Evolutionary conservation across 192 early-diverging fungal species (phyloP), one percentile per base, ranked within the genome.

Genomic region (Backusella tarrabulga): DNA sequence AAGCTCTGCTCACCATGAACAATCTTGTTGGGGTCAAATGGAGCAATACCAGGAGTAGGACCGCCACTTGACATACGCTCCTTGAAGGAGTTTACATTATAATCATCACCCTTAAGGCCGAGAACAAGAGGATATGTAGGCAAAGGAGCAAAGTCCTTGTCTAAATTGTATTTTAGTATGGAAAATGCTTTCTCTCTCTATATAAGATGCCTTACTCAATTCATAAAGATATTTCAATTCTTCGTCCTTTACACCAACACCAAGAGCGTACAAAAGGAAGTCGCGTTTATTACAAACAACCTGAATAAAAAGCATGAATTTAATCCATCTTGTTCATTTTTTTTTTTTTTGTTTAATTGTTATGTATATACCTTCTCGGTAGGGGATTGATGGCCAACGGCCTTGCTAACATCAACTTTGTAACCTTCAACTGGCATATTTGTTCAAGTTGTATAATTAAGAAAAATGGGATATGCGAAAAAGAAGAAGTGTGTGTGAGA

Each of bases 201-300:
- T 29, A 32, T 32, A 32, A 32, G 32, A 32, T 32, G 32, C 32
- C 29, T 73, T 82, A 82, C 89, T 87, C 80, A 84, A 77, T 85
- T 94, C 93, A 83, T 92, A 94, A n/a, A 88, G 84, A 76, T 84
- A 94, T 63, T 87, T 83, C 11, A 90, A 85, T 56, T 94, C 92
- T 15, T 86, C 83, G 41, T 83, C 81, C 23, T 80, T 79, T 71
- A 89, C 84, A 15, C 90, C 90, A 38, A 93, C 85, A 12, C 90
- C 88, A 21, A 93, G 74, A 9, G 91, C 90, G 56, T 94, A 94
- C 26, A 94, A 84, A 41, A 93, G 85, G 15, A 91, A 76, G 74
- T 94, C 93, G 21, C 93, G 81, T 9, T 86, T 75, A 76, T 90
- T 72, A 44, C 71, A 72, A 23, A 76, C 72, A 21, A 68, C 67